Conservation (phyloP, 2,329 filamentous ascomycete species). For the Canariomyces notabilis region DNA sequence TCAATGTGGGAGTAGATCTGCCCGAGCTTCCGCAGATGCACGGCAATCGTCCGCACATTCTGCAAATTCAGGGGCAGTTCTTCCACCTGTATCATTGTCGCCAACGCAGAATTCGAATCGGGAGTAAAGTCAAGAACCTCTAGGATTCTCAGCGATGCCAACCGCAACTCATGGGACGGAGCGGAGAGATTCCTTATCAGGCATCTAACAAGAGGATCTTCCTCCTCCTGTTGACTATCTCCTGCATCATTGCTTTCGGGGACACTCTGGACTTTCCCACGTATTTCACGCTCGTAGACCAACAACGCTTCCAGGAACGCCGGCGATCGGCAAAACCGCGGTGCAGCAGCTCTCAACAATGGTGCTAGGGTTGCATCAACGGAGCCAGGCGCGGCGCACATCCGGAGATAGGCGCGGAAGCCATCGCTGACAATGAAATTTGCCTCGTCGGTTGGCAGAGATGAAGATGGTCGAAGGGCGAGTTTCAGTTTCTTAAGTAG, state of each 20-base stretch:
- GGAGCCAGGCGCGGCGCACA: constrained; percentile 54
- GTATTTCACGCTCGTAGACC: constrained; percentile 44
- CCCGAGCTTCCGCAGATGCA: constrained; percentile 77
- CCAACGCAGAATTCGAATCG: constrained; percentile 48
- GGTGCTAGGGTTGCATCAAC: constrained; percentile 59
- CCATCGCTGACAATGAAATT: constrained; percentile 71
- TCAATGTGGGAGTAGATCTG: constrained; percentile 56
- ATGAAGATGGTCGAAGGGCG: constrained; percentile 56
- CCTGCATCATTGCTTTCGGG: constrained; percentile 29
- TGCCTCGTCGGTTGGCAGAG: constrained; percentile 57
- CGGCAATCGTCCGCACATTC: constrained; percentile 70
- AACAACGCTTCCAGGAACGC: constrained; percentile 62
- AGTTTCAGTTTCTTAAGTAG: constrained; percentile 62
- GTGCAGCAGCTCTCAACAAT: constrained; percentile 59
- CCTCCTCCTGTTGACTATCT: constrained; percentile 47
- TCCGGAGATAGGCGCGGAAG: constrained; percentile 65
- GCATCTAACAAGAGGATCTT: constrained; percentile 57
- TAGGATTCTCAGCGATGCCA: constrained; percentile 68
- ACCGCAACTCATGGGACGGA: constrained; percentile 68
- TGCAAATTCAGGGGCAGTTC: constrained; percentile 72
- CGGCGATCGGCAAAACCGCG: constrained; percentile 58
- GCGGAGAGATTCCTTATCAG: constrained; percentile 70
- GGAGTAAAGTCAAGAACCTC: constrained; percentile 51
- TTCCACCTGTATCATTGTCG: constrained; percentile 72
- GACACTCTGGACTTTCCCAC: constrained; percentile 22